Evolutionary conservation across 2,329 filamentous ascomycete species (phyloP).

Genomic region (Aspergillus eucalypticola): DNA sequence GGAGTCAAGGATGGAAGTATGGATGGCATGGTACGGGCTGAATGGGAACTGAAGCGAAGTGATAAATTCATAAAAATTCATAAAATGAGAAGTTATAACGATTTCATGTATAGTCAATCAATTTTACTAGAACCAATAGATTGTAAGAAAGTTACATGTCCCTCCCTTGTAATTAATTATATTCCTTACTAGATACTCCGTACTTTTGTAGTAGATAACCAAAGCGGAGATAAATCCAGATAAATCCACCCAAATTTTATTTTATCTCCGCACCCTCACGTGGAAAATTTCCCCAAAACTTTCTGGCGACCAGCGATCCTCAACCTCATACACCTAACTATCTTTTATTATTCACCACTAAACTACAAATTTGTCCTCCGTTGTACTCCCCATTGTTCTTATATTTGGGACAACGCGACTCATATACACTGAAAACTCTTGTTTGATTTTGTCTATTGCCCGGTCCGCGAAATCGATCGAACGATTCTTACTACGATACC

Average conservation of each 20-base stretch:
- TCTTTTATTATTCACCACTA: background rate
- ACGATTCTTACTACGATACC: no score
- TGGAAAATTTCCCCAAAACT: conserved; percentile 19
- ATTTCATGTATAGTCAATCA: background rate
- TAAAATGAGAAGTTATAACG: background rate
- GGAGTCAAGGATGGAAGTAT: background rate
- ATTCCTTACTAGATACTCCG: no score
- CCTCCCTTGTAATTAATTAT: no score
- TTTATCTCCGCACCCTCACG: conserved; percentile 14
- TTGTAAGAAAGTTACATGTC: no score
- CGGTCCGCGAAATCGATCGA: no score
- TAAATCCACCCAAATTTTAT: background rate
- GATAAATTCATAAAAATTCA: background rate
- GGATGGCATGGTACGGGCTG: background rate
- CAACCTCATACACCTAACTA: background rate
- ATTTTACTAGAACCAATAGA: no score
- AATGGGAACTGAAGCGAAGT: background rate
- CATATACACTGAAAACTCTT: background rate
- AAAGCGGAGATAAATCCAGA: background rate
- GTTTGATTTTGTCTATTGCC: no score
- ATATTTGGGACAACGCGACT: conserved; percentile 8
- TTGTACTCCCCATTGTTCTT: background rate
- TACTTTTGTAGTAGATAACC: background rate
- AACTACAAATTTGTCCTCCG: background rate
- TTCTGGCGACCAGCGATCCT: background rate